These are phyloP conservation scores for Claviceps arundinis DNA, from an alignment of 2,329 filamentous ascomycete genomes.

Conservation along the genomic window DNA sequence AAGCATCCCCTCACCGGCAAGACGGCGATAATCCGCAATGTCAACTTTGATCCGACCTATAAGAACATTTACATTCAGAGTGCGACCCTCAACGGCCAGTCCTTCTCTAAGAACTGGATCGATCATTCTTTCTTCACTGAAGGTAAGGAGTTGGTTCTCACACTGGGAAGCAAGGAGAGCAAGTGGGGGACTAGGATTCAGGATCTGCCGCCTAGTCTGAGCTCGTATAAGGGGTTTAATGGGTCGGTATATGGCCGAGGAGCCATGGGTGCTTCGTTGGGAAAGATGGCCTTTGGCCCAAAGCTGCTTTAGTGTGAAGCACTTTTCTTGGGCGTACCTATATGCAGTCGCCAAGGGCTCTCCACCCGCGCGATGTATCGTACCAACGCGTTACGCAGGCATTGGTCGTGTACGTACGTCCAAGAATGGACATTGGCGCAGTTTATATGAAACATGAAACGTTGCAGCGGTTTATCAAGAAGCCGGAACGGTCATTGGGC, in stretches of 20 bases:
- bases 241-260: neutral
- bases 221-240: conserved; percentile 19
- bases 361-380: too few species aligned
- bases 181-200: conserved; percentile 45
- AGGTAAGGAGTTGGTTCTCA: conserved; percentile 50
- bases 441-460: too few species aligned
- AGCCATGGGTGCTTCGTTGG: neutral
- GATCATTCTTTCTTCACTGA: conserved; percentile 54
- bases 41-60: conserved; percentile 49
- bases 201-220: conserved; percentile 50
- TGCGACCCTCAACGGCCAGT: conserved; percentile 45
- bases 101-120: conserved; percentile 54
- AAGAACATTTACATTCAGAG: conserved; percentile 50
- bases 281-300: neutral
- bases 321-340: neutral
- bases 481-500: too few species aligned
- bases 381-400: too few species aligned
- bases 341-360: too few species aligned
- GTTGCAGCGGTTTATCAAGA: too few species aligned
- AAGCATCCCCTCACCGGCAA: conserved; percentile 44
- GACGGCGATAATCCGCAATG: conserved; percentile 43
- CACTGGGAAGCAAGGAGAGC: conserved; percentile 47
- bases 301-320: neutral
- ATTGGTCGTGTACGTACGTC: too few species aligned
- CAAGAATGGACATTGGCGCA: too few species aligned